A percentile compares a stretch with the other conserved stretches of the same genome.
These are phyloP conservation scores for Dictyostelium brefeldianum DNA, from an alignment of 78 protist genomes.

Conservation along the genomic window DNA sequence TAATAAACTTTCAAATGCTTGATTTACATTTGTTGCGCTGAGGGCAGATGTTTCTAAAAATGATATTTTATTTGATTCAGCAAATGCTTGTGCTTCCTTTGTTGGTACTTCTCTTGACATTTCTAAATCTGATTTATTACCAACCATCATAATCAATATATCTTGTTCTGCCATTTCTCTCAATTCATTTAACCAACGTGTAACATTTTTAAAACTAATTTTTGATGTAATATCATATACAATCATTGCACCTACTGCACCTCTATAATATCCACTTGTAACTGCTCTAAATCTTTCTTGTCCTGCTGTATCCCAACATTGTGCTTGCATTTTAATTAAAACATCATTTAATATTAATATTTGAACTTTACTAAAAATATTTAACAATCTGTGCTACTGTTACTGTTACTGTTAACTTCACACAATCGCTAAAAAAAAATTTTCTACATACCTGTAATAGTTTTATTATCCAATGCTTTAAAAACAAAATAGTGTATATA, in stretches of 20 bases:
- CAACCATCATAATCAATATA: slow-evolving; percentile 87
- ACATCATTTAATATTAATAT: too few species aligned
- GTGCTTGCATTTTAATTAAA: too few species aligned
- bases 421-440: too few species aligned
- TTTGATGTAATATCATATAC: slow-evolving; percentile 98
- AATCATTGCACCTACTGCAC: slow-evolving; percentile 99
- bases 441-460: too few species aligned
- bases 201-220: slow-evolving; percentile 95
- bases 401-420: too few species aligned
- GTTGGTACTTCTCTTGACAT: slow-evolving; percentile 80
- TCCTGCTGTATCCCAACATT: slow-evolving; percentile 95
- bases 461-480: slow-evolving; percentile 76
- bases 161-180: slow-evolving; percentile 85
- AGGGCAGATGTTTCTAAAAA: slow-evolving; percentile 93
- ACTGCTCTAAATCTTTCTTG: slow-evolving; percentile 99
- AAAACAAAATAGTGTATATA: slow-evolving; percentile 13
- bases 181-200: slow-evolving; percentile 90
- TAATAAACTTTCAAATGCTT: slow-evolving; percentile 80
- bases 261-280: slow-evolving; percentile 95
- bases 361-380: too few species aligned
- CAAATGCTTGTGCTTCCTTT: slow-evolving; percentile 86
- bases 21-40: slow-evolving; percentile 88
- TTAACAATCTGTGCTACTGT: too few species aligned
- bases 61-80: slow-evolving; percentile 78
- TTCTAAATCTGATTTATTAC: slow-evolving; percentile 94